Conservation (phyloP, 331 rosid genomes). For the Pyracantha coccinea region DNA sequence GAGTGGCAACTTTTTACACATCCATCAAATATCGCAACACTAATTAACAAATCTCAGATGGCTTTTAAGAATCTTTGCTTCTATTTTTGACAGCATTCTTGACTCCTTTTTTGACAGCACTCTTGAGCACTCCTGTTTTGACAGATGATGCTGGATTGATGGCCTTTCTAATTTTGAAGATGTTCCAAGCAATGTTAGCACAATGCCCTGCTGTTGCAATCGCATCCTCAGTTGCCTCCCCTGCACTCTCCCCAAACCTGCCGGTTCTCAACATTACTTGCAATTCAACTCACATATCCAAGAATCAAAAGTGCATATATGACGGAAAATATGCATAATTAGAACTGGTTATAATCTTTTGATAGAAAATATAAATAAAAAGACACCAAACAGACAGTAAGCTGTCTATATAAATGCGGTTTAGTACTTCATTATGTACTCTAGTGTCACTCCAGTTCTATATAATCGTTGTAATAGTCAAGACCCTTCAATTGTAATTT, state of each 20-base stretch:
- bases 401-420: too few species aligned
- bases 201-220: constrained; percentile 83
- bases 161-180: constrained; percentile 71
- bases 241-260: constrained; percentile 88
- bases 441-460: too few species aligned
- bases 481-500: background rate
- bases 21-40: too few species aligned
- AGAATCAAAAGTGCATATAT: too few species aligned
- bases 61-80: background rate
- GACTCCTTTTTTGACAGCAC: constrained; percentile 3
- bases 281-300: too few species aligned
- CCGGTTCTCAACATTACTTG: background rate
- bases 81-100: constrained; percentile 29
- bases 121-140: constrained; percentile 38
- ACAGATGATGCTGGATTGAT: constrained; percentile 73
- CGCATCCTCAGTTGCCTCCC: constrained; percentile 68
- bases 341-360: too few species aligned
- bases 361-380: too few species aligned
- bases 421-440: too few species aligned
- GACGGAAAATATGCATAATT: too few species aligned
- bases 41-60: background rate
- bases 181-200: constrained; percentile 76
- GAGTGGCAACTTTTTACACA: too few species aligned
- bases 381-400: too few species aligned
- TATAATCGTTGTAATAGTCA: background rate